These are phyloP conservation scores for Dujonia santamariae DNA, from an alignment of 1,139 yeast genomes.

Conservation along the genomic window DNA sequence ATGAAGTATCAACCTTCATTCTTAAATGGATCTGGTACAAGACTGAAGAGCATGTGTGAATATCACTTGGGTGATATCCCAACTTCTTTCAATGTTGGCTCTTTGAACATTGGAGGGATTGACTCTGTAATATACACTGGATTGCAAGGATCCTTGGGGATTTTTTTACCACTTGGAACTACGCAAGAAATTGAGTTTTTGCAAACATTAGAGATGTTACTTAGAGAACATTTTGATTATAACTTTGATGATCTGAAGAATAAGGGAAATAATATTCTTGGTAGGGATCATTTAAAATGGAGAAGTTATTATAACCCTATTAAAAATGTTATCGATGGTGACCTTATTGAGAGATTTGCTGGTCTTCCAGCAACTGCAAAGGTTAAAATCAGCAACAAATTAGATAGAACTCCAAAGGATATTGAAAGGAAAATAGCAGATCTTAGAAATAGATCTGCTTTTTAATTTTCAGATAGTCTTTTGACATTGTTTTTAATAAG, in stretches of 20 bases:
- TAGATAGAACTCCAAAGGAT: conserved; percentile 58
- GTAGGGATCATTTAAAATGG: conserved; percentile 64
- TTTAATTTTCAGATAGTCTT: too few species aligned
- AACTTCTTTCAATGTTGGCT: conserved; percentile 54
- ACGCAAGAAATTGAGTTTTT: conserved; percentile 63
- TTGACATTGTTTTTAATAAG: too few species aligned
- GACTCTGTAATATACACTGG: conserved; percentile 73
- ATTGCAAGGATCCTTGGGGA: conserved; percentile 77
- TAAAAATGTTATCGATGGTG: conserved; percentile 82
- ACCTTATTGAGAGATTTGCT: conserved; percentile 62
- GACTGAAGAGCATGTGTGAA: conserved; percentile 56
- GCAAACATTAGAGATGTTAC: conserved; percentile 47
- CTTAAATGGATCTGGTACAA: conserved; percentile 52
- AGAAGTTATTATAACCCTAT: conserved; percentile 80
- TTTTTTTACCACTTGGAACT: conserved; percentile 64
- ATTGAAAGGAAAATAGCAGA: conserved; percentile 61
- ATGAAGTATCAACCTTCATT: conserved; percentile 30
- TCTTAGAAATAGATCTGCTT: conserved; percentile 49
- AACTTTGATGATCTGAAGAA: conserved; percentile 30
- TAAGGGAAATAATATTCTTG: conserved; percentile 37
- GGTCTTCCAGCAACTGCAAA: conserved; percentile 37
- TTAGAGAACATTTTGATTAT: conserved; percentile 35
- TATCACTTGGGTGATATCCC: conserved; percentile 71
- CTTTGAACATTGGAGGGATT: conserved; percentile 58
- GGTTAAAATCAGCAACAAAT: conserved; percentile 45